These are phyloP conservation scores for Gnomoniopsis smithogilvyi DNA, from an alignment of 2,329 filamentous ascomycete species.

Conservation along the genomic window DNA sequence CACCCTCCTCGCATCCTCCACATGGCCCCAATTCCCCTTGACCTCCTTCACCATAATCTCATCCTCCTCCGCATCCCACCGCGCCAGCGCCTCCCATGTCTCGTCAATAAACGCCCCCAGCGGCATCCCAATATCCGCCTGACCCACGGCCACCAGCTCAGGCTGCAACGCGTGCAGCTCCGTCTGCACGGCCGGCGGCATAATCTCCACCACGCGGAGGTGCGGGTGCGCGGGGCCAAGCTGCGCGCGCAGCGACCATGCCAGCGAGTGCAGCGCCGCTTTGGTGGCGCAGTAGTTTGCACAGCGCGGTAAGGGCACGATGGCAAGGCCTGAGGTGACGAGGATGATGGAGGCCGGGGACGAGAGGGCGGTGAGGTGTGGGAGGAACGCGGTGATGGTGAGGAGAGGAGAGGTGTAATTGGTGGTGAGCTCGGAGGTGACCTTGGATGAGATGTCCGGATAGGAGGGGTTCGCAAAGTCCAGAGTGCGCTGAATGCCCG, in stretches of 20 bases:
- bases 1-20: slow-evolving; percentile 21
- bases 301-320: slow-evolving; percentile 43
- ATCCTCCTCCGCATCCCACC: slow-evolving; percentile 37
- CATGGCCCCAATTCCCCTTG: slow-evolving; percentile 8
- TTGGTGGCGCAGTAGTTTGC: slow-evolving; percentile 53
- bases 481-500: slow-evolving; percentile 48
- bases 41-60: slow-evolving; percentile 22
- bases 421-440: slow-evolving; percentile 40
- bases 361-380: slow-evolving; percentile 33
- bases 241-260: slow-evolving; percentile 28
- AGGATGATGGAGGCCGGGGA: slow-evolving; percentile 27
- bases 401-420: slow-evolving; percentile 46
- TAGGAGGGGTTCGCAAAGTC: slow-evolving; percentile 41
- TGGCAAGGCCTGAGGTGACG: slow-evolving; percentile 41
- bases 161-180: slow-evolving; percentile 44
- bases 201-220: slow-evolving; percentile 43
- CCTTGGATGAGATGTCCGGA: slow-evolving; percentile 23
- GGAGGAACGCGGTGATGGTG: slow-evolving; percentile 43
- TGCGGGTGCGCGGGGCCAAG: slow-evolving; percentile 32
- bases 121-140: slow-evolving; percentile 27
- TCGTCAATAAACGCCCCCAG: slow-evolving; percentile 34
- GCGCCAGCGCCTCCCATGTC: slow-evolving; percentile 39
- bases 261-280: slow-evolving; percentile 47
- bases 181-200: slow-evolving; percentile 43
- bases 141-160: slow-evolving; percentile 31